A percentile compares a stretch with the other conserved stretches of the same genome.
These are phyloP conservation scores for Acorus calamus DNA, from an alignment of 106 monocot genomes.

Conservation along the genomic window DNA sequence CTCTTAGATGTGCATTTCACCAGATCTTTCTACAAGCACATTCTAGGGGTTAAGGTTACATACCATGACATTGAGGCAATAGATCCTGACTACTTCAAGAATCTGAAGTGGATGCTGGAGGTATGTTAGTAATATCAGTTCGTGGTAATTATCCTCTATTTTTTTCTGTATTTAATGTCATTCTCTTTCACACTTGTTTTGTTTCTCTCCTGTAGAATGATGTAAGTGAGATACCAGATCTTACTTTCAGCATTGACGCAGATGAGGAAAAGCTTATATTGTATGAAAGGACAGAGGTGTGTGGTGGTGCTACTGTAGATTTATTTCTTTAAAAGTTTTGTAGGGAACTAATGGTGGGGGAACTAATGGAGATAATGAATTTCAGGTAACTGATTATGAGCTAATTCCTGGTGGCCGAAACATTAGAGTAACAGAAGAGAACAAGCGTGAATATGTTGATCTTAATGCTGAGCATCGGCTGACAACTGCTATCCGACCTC, in stretches of 20 bases:
- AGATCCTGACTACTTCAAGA: slow-evolving; percentile 92
- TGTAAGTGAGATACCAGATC: slow-evolving; percentile 79
- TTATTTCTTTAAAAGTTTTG: no score
- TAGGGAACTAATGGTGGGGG: no score
- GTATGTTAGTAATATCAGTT: slow-evolving; percentile 15
- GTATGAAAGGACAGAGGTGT: slow-evolving; percentile 82
- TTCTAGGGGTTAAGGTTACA: slow-evolving; percentile 91
- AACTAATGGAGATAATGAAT: no score
- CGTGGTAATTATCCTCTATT: no score
- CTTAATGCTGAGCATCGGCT: slow-evolving; percentile 83
- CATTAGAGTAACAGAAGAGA: slow-evolving; percentile 93
- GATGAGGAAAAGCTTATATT: slow-evolving; percentile 97
- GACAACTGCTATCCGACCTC: slow-evolving; percentile 92
- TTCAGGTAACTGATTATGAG: slow-evolving; percentile 92
- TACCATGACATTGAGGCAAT: slow-evolving; percentile 98
- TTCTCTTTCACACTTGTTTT: no score
- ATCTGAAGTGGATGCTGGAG: slow-evolving; percentile 99
- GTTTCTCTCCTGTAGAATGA: slow-evolving; percentile 54
- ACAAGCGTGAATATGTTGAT: slow-evolving; percentile 93
- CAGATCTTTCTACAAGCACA: slow-evolving; percentile 96
- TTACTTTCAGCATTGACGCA: slow-evolving; percentile 95
- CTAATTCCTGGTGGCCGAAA: slow-evolving; percentile 93
- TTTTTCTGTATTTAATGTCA: no score
- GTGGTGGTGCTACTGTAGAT: neutral
- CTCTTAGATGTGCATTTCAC: slow-evolving; percentile 98